Evolutionary conservation across 257 asterid species (phyloP), one percentile per base, ranked within the genome.

Genomic region (Buddleja alternifolia): DNA sequence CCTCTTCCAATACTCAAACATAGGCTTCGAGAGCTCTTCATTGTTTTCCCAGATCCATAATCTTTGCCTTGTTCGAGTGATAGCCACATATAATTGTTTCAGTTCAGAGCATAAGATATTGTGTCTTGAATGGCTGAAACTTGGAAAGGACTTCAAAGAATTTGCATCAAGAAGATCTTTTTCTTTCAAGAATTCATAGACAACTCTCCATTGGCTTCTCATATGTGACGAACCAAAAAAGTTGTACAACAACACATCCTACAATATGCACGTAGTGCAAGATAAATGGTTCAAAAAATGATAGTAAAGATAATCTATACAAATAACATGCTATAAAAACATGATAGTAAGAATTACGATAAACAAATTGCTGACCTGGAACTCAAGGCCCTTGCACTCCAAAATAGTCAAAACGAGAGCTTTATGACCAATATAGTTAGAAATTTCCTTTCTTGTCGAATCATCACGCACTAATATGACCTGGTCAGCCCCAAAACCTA

Each of bases 361-460:
- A 20, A 37, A 21, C 2, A 4, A 10, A 73, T 11, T 34, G 29
- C 72, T 56, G 50, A 80, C 96, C 84, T 89, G 89, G 73, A 88
- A 88, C 48, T 88, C 95, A 0, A 88, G 82, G 60, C 96, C 96
- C 69, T 88, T 85, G 87, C 89, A 84, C 60, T 88, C 95, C 16
- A 82, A 47, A 48, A 88, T 82, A 0, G 95, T 85, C 41, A 85
- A 69, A 48, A 88, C 63, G 8, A 88, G 85, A 37, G 93, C 95
- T 61, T 86, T 84, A 56, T 48, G 66, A 25, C 89, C 93, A 25
- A 86, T 70, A 50, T 60, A 73, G 32, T 21, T 42, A 4, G 67
- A 73, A 42, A 88, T 40, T 79, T 84, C 90, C 20, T 77, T 70
- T 60, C 69, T 76, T 0, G 79, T 76, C 0, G 64, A 36, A 57